Conservation (phyloP, 108 stramenopile genomes). For the Conticribra guillardii region DNA sequence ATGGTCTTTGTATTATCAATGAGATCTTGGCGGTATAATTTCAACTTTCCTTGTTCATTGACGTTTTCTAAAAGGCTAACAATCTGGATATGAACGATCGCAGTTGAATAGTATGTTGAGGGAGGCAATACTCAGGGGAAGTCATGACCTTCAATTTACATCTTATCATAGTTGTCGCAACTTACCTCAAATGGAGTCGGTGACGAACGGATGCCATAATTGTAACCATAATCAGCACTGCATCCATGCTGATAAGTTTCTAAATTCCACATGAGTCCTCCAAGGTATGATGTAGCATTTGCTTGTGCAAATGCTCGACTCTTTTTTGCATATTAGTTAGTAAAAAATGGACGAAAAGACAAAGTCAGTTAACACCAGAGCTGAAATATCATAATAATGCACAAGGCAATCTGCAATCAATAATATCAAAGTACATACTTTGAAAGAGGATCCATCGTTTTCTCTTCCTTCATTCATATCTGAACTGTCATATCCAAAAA, state of each 20-base stretch:
- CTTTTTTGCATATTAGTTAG: slow-evolving; percentile 3
- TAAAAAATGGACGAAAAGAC: not conserved
- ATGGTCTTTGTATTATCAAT: slow-evolving; percentile 27
- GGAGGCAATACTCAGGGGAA: not conserved
- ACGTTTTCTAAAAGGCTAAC: slow-evolving; percentile 23
- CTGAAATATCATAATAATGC: not conserved
- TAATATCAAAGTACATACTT: not conserved
- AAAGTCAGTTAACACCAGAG: not conserved
- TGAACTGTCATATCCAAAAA: slow-evolving; percentile 34
- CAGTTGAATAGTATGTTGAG: not conserved
- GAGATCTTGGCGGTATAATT: slow-evolving; percentile 31
- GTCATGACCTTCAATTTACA: too few relatives aligned
- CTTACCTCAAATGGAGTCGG: slow-evolving; percentile 54
- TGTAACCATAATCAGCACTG: slow-evolving; percentile 74
- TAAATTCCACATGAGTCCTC: slow-evolving; percentile 86
- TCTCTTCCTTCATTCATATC: slow-evolving; percentile 40
- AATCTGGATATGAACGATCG: slow-evolving; percentile 2
- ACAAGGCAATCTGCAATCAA: not conserved
- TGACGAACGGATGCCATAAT: slow-evolving; percentile 70
- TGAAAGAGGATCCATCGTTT: slow-evolving; percentile 15
- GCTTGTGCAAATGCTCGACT: slow-evolving; percentile 34
- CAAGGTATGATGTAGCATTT: slow-evolving; percentile 70
- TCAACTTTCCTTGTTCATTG: slow-evolving; percentile 10
- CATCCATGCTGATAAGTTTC: slow-evolving; percentile 82
- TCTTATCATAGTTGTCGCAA: too few relatives aligned